Evolutionary conservation across 2,329 filamentous ascomycete species (phyloP).

Genomic region (Aspergillus pseudoglaucus): DNA sequence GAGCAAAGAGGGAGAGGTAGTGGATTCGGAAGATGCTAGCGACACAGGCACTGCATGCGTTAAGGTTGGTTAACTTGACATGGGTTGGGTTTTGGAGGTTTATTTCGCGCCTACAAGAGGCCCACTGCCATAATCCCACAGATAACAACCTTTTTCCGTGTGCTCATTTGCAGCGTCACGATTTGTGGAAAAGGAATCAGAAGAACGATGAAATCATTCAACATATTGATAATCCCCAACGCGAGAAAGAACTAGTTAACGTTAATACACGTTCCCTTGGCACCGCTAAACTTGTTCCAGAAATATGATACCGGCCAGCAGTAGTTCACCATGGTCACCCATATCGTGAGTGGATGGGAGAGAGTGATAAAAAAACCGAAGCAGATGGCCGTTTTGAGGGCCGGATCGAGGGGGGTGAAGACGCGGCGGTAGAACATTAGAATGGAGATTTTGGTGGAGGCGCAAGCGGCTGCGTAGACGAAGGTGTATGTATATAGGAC

Average conservation of each 20-base stretch:
- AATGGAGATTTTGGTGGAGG: slow-evolving; percentile 15
- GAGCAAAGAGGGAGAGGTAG: slow-evolving; percentile 4
- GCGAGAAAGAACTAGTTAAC: neutral
- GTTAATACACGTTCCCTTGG: neutral
- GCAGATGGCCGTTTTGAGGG: slow-evolving; percentile 5
- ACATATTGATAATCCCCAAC: neutral
- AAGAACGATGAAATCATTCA: neutral
- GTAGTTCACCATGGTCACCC: no score
- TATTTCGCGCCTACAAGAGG: neutral
- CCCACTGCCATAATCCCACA: neutral
- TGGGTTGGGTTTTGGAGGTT: no score
- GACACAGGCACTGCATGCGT: slow-evolving; percentile 3
- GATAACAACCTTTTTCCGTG: neutral
- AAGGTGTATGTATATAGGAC: slow-evolving; percentile 10
- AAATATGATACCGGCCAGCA: neutral
- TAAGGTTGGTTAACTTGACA: neutral
- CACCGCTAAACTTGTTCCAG: neutral
- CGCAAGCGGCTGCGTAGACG: slow-evolving; percentile 11
- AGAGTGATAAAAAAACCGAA: slow-evolving; percentile 2
- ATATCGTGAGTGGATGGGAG: neutral
- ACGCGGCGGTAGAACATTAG: slow-evolving; percentile 16
- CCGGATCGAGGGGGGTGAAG: slow-evolving; percentile 11
- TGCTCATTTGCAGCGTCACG: neutral
- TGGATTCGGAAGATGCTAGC: slow-evolving; percentile 8
- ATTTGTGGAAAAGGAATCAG: neutral